These are phyloP conservation scores for Pythium rishiriense DNA, from an alignment of 352 stramenopile genomes.

Conservation along the genomic window DNA sequence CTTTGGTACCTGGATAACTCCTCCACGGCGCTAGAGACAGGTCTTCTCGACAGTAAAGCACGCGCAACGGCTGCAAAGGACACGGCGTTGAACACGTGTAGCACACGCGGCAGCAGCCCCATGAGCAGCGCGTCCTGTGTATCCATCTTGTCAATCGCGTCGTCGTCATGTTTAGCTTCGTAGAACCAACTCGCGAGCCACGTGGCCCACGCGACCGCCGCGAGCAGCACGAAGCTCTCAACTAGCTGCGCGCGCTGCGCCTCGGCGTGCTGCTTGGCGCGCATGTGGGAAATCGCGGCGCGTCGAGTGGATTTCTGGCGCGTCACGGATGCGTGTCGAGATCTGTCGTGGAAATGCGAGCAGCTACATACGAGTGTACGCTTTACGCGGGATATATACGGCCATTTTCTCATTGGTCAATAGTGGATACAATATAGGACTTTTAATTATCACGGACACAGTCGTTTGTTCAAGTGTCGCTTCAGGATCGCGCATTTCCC, in stretches of 20 bases:
- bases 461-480: slow-evolving; percentile 1
- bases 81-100: slow-evolving; percentile 40
- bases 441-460: slow-evolving; percentile 3
- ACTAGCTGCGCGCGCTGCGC: slow-evolving; percentile 28
- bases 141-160: not conserved
- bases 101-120: slow-evolving; percentile 31
- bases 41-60: slow-evolving; percentile 26
- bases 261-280: slow-evolving; percentile 16
- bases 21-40: slow-evolving; percentile 25
- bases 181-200: slow-evolving; percentile 25
- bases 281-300: not conserved
- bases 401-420: not conserved
- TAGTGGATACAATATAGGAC: slow-evolving; percentile 1
- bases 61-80: slow-evolving; percentile 31
- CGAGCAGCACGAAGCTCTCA: slow-evolving; percentile 40
- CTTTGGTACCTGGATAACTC: slow-evolving; percentile 24
- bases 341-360: not conserved
- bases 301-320: not conserved
- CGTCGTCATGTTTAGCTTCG: not conserved
- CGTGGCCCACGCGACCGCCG: slow-evolving; percentile 36
- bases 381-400: slow-evolving; percentile 5
- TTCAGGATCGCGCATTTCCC: slow-evolving; percentile 9
- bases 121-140: slow-evolving; percentile 3
- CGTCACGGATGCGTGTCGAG: slow-evolving; percentile 5
- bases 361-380: not conserved